Evolutionary conservation across 345 rosid genomes (phyloP).

Genomic region (Pugionium dolabratum): DNA sequence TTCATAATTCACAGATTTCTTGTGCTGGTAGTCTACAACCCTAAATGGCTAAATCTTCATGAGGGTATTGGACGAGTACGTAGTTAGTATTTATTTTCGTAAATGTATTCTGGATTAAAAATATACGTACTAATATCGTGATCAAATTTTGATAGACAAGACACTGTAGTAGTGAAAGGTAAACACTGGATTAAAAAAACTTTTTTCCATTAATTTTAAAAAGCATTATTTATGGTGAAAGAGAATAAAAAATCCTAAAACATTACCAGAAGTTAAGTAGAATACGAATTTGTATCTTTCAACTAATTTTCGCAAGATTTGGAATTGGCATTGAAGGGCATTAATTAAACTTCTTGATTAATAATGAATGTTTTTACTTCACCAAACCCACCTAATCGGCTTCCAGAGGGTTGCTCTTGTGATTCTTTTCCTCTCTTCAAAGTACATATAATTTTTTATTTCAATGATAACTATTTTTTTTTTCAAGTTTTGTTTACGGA

Average conservation of each 20-base stretch:
- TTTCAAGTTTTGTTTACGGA: too few relatives aligned
- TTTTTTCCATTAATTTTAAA: too few relatives aligned
- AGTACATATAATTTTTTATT: too few relatives aligned
- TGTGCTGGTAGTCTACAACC: conserved; percentile 31
- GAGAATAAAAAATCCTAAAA: too few relatives aligned
- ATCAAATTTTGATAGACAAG: background rate
- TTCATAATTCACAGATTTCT: conserved; percentile 27
- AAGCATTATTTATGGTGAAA: too few relatives aligned
- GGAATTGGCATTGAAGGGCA: background rate
- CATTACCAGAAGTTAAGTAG: too few relatives aligned
- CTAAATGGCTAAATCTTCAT: conserved; percentile 28
- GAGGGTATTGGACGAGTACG: background rate
- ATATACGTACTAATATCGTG: background rate
- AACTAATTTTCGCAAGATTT: too few relatives aligned
- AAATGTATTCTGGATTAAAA: background rate
- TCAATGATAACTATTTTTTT: too few relatives aligned
- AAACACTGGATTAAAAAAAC: too few relatives aligned
- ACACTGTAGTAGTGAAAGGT: background rate
- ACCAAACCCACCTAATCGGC: conserved; percentile 34
- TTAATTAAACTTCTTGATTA: conserved; percentile 30
- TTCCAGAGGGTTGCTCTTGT: background rate
- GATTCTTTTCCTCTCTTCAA: background rate
- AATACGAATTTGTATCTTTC: too few relatives aligned
- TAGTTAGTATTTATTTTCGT: background rate
- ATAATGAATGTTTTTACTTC: conserved; percentile 27